Conservation (phyloP, 1,139 yeast species). For the Debaryomycetaceae sp. region DNA sequence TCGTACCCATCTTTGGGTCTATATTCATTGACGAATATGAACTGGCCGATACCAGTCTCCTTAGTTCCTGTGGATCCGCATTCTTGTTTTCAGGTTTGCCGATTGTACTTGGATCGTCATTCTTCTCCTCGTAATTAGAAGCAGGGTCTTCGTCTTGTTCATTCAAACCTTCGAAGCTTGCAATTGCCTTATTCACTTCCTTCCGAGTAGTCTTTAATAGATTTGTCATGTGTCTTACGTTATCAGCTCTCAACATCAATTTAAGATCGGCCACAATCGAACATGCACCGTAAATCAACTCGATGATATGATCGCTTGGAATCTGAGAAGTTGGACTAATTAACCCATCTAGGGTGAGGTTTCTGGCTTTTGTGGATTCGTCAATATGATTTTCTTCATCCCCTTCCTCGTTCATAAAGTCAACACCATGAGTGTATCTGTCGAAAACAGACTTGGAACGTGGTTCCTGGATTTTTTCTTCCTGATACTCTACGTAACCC, state of each 20-base stretch:
- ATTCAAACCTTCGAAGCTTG: slow-evolving; percentile 14
- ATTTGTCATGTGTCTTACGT: slow-evolving; percentile 56
- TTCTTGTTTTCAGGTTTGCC: neutral
- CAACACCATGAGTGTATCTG: slow-evolving; percentile 13
- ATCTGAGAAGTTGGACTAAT: slow-evolving; percentile 51
- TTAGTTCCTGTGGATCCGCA: neutral
- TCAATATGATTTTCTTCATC: slow-evolving; percentile 8
- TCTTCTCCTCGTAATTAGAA: neutral
- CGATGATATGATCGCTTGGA: slow-evolving; percentile 54
- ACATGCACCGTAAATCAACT: slow-evolving; percentile 57
- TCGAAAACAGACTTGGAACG: slow-evolving; percentile 38
- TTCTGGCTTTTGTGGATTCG: slow-evolving; percentile 15
- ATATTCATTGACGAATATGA: slow-evolving; percentile 6
- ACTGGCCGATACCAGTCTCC: slow-evolving; percentile 1
- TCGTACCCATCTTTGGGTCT: slow-evolving; percentile 1
- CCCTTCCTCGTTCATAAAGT: slow-evolving; percentile 1
- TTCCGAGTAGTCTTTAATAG: slow-evolving; percentile 34
- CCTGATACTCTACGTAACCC: slow-evolving; percentile 28
- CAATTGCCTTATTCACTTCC: slow-evolving; percentile 22
- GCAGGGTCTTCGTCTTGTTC: slow-evolving; percentile 11
- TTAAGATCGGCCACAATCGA: slow-evolving; percentile 62
- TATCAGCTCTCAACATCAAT: slow-evolving; percentile 57
- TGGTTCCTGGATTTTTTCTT: slow-evolving; percentile 23
- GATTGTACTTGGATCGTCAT: neutral
- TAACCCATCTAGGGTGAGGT: slow-evolving; percentile 46